These are phyloP conservation scores for Kandelia obovata DNA, from an alignment of 345 rosid species.

Conservation along the genomic window DNA sequence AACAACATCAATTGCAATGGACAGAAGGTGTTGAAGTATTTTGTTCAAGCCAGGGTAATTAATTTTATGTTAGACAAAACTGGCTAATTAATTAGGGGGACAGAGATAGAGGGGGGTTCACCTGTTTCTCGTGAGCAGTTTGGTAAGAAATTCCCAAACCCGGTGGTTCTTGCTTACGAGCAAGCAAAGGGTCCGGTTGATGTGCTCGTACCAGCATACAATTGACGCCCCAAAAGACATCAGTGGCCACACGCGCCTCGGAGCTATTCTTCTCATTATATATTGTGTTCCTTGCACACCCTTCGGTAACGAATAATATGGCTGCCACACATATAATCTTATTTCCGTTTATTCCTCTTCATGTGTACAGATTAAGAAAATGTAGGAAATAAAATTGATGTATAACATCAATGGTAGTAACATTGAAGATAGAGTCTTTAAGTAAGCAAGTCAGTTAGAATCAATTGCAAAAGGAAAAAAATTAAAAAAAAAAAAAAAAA, in stretches of 20 bases:
- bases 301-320: conserved; percentile 72
- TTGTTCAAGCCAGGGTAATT: too few relatives aligned
- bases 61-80: background rate
- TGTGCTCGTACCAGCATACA: conserved; percentile 96
- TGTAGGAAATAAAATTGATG: too few relatives aligned
- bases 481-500: too few relatives aligned
- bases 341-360: too few relatives aligned
- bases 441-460: too few relatives aligned
- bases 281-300: conserved; percentile 71
- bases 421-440: too few relatives aligned
- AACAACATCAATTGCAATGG: too few relatives aligned
- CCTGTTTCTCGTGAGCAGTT: conserved; percentile 81
- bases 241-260: conserved; percentile 83
- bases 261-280: conserved; percentile 78
- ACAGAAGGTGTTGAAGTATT: too few relatives aligned
- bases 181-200: conserved; percentile 73
- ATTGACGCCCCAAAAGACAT: conserved; percentile 82
- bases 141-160: conserved; percentile 76
- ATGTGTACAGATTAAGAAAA: background rate
- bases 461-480: too few relatives aligned
- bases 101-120: conserved; percentile 18
- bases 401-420: too few relatives aligned
- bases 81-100: background rate
- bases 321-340: conserved; percentile 41
- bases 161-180: conserved; percentile 89